phyloP scores from a whole-genome alignment of 83 land plant species.

The Picea mariana region DNA sequence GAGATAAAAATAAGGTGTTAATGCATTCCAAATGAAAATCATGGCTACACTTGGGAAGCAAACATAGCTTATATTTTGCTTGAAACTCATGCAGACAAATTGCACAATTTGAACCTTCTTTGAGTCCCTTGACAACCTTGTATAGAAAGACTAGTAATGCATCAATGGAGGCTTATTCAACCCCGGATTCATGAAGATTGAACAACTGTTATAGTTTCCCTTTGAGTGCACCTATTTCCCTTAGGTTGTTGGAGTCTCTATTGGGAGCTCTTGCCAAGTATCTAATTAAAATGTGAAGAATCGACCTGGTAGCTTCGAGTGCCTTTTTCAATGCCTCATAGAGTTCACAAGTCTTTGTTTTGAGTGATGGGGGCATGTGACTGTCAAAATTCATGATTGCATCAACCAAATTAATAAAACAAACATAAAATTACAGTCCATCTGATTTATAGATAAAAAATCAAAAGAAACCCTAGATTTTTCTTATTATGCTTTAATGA shows the following conservation, averaged over 20 bases:
- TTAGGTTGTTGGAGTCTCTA: constrained; percentile 9
- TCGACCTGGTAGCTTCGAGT: too few relatives aligned
- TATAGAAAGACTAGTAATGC: constrained; percentile 36
- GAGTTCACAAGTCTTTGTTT: too few relatives aligned
- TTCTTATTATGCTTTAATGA: too few relatives aligned
- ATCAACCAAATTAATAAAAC: too few relatives aligned
- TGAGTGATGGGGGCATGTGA: too few relatives aligned
- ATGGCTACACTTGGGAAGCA: constrained; percentile 15
- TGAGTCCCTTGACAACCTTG: constrained; percentile 32
- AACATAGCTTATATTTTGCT: constrained; percentile 47
- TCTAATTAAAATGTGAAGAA: constrained; percentile 30
- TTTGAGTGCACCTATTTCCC: too few relatives aligned
- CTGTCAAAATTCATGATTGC: too few relatives aligned
- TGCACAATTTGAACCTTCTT: constrained; percentile 60
- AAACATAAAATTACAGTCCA: too few relatives aligned
- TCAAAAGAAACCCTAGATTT: too few relatives aligned
- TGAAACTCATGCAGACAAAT: constrained; percentile 65
- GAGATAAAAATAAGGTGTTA: constrained; percentile 56
- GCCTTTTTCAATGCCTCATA: too few relatives aligned
- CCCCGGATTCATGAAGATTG: constrained; percentile 65
- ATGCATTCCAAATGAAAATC: constrained; percentile 62
- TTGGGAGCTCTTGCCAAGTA: constrained; percentile 32
- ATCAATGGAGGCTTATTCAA: constrained; percentile 45
- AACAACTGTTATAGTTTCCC: constrained; percentile 57
- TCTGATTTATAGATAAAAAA: too few relatives aligned